Evolutionary conservation across 2,329 filamentous ascomycete genomes (phyloP).

Genomic region (Fusarium longipes): DNA sequence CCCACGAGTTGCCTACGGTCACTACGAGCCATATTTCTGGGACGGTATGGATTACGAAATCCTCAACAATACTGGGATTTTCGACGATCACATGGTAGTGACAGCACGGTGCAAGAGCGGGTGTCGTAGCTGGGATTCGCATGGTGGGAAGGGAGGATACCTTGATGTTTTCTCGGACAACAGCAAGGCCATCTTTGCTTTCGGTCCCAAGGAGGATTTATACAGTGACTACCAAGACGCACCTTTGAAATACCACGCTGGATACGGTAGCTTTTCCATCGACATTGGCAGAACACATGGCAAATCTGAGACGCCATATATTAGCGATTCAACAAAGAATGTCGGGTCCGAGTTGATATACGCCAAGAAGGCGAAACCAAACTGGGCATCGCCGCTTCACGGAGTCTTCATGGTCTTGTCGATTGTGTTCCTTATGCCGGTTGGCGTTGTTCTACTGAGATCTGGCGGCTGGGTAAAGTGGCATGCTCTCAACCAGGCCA

Average conservation of each 20-base stretch:
- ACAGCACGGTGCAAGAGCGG: slow-evolving; percentile 62
- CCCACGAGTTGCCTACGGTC: slow-evolving; percentile 61
- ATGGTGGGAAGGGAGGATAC: slow-evolving; percentile 51
- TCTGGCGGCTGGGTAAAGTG: slow-evolving; percentile 63
- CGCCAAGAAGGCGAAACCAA: slow-evolving; percentile 48
- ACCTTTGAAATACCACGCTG: slow-evolving; percentile 62
- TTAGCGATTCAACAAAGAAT: slow-evolving; percentile 50
- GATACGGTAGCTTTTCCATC: slow-evolving; percentile 66
- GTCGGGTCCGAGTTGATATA: slow-evolving; percentile 53
- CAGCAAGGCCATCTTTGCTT: slow-evolving; percentile 66
- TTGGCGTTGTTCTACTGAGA: slow-evolving; percentile 65
- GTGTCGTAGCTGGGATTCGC: slow-evolving; percentile 62
- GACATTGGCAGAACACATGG: slow-evolving; percentile 65
- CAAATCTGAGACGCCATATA: slow-evolving; percentile 53
- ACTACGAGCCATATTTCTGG: slow-evolving; percentile 64
- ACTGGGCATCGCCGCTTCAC: slow-evolving; percentile 58
- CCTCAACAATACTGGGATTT: slow-evolving; percentile 61
- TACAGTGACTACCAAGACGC: slow-evolving; percentile 57
- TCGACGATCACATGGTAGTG: slow-evolving; percentile 60
- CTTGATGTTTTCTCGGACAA: slow-evolving; percentile 62
- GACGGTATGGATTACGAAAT: slow-evolving; percentile 57
- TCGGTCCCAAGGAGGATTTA: slow-evolving; percentile 60
- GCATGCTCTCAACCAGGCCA: slow-evolving; percentile 65
- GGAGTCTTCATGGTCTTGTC: slow-evolving; percentile 65
- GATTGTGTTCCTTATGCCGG: slow-evolving; percentile 66